Base-by-base conservation (phyloP, 805 yeast species). In the Saccharomycopsis sp. region DNA sequence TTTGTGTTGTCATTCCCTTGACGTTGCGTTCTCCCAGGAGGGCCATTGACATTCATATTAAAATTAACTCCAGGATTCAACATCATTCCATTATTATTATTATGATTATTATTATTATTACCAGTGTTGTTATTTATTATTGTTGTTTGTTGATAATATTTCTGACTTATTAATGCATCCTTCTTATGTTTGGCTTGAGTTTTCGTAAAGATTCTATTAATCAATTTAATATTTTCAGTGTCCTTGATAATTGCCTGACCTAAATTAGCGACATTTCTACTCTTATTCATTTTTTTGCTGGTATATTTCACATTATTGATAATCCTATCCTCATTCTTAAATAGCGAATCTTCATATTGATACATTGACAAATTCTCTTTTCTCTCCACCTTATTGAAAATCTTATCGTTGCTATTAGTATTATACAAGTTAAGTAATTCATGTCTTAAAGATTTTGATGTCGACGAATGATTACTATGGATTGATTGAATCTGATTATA, bases 291-390 rank as follows among this genome's bases (percentile, higher is more conserved):
- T 16, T 29, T 33, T 28, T 42, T 41, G 36, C 20, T 23, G 23
- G 21, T 35, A 34, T 35, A 23, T 11, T 37, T 32, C 28, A 24
- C 17, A 14, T 33, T 5, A 13, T 41, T 45, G 32, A 29, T 37
- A 13, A 35, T 21, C 21, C 36, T 40, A 24, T 24, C 19, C n/a
- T 21, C 24, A 7, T 35, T 17, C n/a, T 28, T 33, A 22, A 48
- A 48, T 16, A 48, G 29, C 22, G 40, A 45, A 16, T 37, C 24
- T 22, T 48, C 51, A 28, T 44, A 44, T 21, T 41, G 26, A 28
- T 48, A 48, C 14, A 48, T 48, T 19, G 44, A 33, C 32, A 48
- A 34, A n/a, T 48, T 41, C 22, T 48, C 43, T 31, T 44, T 43
- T 7, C 48, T 13, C 20, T 35, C 27, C 14, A 31, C 23, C 21